A percentile compares a stretch with the other conserved stretches of the same genome.
Conservation (phyloP, 2,329 filamentous ascomycete genomes). For the Drechslerella coelobrocha region DNA sequence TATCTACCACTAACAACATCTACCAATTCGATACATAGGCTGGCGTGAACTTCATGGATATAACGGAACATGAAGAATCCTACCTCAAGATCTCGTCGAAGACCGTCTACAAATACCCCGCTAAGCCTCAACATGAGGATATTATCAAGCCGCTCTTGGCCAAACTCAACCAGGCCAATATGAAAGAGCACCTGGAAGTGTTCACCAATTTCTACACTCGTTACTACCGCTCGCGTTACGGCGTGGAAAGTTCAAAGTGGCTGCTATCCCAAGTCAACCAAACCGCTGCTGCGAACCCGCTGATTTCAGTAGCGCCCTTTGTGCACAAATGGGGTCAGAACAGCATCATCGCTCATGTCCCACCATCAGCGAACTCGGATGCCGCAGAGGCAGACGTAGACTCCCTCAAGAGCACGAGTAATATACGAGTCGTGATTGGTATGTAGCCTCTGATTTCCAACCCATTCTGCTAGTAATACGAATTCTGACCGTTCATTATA, state of each 20-base stretch:
- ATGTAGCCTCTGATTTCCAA: neutral
- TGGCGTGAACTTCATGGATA: slow-evolving; percentile 91
- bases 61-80: slow-evolving; percentile 75
- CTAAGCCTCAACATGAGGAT: slow-evolving; percentile 69
- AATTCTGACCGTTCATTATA: neutral
- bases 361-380: slow-evolving; percentile 56
- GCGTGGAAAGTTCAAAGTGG: slow-evolving; percentile 86
- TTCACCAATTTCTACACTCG: slow-evolving; percentile 81
- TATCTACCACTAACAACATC: neutral
- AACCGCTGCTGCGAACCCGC: slow-evolving; percentile 67
- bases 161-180: slow-evolving; percentile 75
- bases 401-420: slow-evolving; percentile 19
- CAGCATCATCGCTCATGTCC: slow-evolving; percentile 89
- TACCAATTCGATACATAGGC: slow-evolving; percentile 63
- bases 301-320: slow-evolving; percentile 65
- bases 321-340: slow-evolving; percentile 85
- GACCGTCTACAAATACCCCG: slow-evolving; percentile 69
- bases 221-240: slow-evolving; percentile 70
- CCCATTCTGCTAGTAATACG: neutral
- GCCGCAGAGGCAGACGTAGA: neutral
- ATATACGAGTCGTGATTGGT: slow-evolving; percentile 32
- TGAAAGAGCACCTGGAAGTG: slow-evolving; percentile 77
- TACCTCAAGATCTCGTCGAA: slow-evolving; percentile 61
- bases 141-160: slow-evolving; percentile 72
- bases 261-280: slow-evolving; percentile 75